Base-by-base conservation (phyloP, 2,329 filamentous ascomycete genomes). In the Diplodia seriata region DNA sequence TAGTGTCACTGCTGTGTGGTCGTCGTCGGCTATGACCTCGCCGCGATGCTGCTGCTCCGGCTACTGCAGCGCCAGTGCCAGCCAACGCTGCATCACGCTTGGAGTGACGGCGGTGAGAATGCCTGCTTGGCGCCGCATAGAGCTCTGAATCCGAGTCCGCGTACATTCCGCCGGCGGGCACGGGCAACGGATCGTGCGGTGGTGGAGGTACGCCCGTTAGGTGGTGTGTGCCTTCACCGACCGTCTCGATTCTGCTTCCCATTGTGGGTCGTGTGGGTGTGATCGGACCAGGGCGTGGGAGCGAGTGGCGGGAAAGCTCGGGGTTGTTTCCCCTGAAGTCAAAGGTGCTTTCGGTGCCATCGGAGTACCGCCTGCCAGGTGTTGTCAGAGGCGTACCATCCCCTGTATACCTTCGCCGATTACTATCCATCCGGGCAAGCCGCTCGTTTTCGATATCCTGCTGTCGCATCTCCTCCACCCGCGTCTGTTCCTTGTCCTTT, bases 321-420 rank as follows among this genome's bases (percentile, higher is more conserved):
- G 82, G 81, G 65, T 82, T 83, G 67, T 80, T 80, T 12, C 80
- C 80, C 4, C 75, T 75, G 38, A 82, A 74, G 6, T 79, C 79
- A 51, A 75, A 79, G 51, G 82, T 78, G n/a, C 81, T 79, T 26
- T 81, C 75, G n/a, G 59, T 63, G 20, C 82, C 77, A 14, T 83
- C 80, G 9, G 78, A 80, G 36, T 73, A 72, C 12, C 74, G 74
- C 50, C 76, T 71, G 36, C 73, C 70, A 57, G 66, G 67, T 61
- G 74, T 74, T 63, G 43, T 63, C 55, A 73, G 71, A 9, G 70
- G 70, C 3, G 76, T 74, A 20, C 89, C 89, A 75, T 93, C 91
- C 33, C 87, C 90, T 2, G 90, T 92, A 70, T 87, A 92, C 72
- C 84, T 84, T 26, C 88, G 87, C n/a, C 85, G 74, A 31, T 74